Base-by-base conservation (phyloP, 345 rosid genomes). In the Linum usitatissimum region DNA sequence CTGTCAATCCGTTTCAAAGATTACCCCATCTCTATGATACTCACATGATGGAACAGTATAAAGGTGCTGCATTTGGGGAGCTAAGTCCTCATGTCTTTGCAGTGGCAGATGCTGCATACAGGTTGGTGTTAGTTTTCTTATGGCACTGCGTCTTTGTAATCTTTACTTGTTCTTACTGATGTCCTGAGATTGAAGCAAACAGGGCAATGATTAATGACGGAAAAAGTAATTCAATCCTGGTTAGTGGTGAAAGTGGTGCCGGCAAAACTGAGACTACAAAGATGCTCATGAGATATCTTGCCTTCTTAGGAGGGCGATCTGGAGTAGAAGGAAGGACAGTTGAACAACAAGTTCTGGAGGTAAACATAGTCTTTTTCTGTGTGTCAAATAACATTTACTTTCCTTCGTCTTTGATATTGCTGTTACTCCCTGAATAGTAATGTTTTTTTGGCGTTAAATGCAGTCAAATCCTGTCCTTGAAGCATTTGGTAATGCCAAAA, bases 151-250 rank as follows among this genome's bases (percentile, higher is more conserved):
- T 30, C 20, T 49, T 18, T 30, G 14, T 48, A 31, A 13, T 13
- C 55, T 6, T 3, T 59, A 5, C 5, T 23, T 14, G 56, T 64
- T 63, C 63, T 78, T 62, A 56, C 74, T 79, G 73, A 80, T 65
- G 58, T 58, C 31, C 30, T 45, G 53, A 38, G 73, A 70, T 57
- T 53, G 65, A 56, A 61, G 54, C 51, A 48, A 30, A 54, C 23
- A 21, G 63, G 62, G 40, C 62, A 30, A 60, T 60, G 63, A 19
- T 60, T 34, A 60, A 60, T 36, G 63, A 60, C 31, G 63, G 63
- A 36, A 60, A 60, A 60, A 60, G 63, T 19, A 60, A 60, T 60
- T 60, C 63, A 31, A 60, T 60, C 38, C 63, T 60, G 18, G 63
- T 60, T 17, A 58, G 56, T 12, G 60, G 38, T n/a, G 38, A 51